Conservation (phyloP, 148 eudicot species). For the Heliamphora exappendiculata region DNA sequence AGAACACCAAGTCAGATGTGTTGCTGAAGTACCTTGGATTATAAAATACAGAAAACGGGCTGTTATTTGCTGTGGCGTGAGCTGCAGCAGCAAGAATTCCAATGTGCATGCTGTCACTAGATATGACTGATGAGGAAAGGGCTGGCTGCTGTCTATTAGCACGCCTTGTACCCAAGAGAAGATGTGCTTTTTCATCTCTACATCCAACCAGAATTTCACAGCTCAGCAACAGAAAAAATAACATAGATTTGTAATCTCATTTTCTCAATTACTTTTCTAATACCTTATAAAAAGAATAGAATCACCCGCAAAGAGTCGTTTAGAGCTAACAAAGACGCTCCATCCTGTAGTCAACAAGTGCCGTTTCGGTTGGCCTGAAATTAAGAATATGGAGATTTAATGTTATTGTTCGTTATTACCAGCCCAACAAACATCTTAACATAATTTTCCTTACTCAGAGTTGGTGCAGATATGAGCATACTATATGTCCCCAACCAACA, state of each 20-base stretch:
- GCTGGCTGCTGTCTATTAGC: constrained; percentile 93
- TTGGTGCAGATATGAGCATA: background rate
- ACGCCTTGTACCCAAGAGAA: constrained; percentile 80
- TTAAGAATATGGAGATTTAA: background rate
- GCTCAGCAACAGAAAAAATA: constrained; percentile 8
- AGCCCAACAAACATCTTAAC: background rate
- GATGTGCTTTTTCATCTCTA: constrained; percentile 94
- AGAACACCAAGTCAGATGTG: background rate
- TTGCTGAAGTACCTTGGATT: constrained; percentile 65
- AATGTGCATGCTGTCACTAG: constrained; percentile 99
- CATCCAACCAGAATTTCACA: constrained; percentile 18
- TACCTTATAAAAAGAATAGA: constrained; percentile 94
- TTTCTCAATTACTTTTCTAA: background rate
- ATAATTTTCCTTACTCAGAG: background rate
- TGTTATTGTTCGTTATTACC: background rate
- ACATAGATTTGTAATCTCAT: background rate
- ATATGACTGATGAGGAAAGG: constrained; percentile 93
- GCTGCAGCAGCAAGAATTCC: constrained; percentile 98
- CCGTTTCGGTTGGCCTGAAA: constrained; percentile 92
- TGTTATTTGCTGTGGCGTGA: constrained; percentile 93
- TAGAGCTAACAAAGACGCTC: constrained; percentile 93
- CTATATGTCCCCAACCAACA: background rate
- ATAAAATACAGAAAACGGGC: constrained; percentile 90
- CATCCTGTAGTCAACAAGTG: constrained; percentile 97
- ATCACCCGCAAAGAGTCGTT: constrained; percentile 88